Evolutionary conservation across 75 land plant genomes (phyloP).

Genomic region (Pseudotsuga menziesii): DNA sequence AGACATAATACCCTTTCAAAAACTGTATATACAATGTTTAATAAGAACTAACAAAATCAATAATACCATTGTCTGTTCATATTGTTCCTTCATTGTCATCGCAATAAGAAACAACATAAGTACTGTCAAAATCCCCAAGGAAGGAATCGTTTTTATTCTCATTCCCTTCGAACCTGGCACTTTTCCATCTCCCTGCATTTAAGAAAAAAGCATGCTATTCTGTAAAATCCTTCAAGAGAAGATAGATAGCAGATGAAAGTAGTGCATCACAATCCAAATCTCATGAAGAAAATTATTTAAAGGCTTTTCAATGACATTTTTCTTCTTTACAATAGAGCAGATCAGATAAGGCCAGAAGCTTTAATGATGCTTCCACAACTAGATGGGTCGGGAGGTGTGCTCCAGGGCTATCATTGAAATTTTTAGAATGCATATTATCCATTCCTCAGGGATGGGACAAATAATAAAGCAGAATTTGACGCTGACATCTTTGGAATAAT

Average conservation of each 20-base stretch:
- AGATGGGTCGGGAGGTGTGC: too few relatives aligned
- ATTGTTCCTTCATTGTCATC: slow-evolving; percentile 9
- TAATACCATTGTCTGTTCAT: slow-evolving; percentile 8
- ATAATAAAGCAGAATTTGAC: too few relatives aligned
- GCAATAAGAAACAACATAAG: slow-evolving; percentile 6
- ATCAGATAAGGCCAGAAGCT: neutral
- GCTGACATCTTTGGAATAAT: too few relatives aligned
- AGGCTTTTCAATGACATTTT: neutral
- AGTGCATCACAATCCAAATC: neutral
- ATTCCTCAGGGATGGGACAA: too few relatives aligned
- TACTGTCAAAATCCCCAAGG: neutral
- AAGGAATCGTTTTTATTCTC: slow-evolving; percentile 4
- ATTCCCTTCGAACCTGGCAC: neutral
- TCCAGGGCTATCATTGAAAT: too few relatives aligned
- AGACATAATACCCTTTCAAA: neutral
- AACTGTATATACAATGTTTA: neutral
- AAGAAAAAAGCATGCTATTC: neutral
- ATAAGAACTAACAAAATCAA: neutral
- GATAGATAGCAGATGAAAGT: neutral
- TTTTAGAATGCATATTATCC: too few relatives aligned
- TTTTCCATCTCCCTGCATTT: slow-evolving; percentile 9
- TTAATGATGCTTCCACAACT: too few relatives aligned
- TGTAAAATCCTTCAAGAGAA: neutral
- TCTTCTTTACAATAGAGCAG: neutral
- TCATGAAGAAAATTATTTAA: neutral